phyloP scores from a whole-genome alignment of 2,329 filamentous ascomycete genomes.

The Cylindrodendrum hubeiense region DNA sequence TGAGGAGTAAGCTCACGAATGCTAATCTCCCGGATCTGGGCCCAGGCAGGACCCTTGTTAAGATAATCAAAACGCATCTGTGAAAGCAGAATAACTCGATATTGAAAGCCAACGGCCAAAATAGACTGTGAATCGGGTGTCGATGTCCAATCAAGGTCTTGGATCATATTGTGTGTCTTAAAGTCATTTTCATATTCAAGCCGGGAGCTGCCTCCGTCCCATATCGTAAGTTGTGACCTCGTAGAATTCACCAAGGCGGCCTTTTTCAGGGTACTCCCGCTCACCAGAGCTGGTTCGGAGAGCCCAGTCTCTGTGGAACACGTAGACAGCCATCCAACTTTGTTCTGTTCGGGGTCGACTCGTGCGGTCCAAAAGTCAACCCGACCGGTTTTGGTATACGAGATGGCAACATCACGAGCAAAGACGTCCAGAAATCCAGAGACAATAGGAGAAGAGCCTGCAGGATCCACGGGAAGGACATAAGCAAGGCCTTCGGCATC shows the following conservation, averaged over 20 bases:
- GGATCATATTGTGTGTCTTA: constrained; percentile 78
- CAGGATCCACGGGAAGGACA: constrained; percentile 87
- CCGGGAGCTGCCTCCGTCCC: constrained; percentile 86
- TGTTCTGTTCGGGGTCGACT: constrained; percentile 69
- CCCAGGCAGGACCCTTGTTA: constrained; percentile 90
- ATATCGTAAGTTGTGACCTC: constrained; percentile 85
- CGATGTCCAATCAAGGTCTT: constrained; percentile 93
- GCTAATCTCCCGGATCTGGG: constrained; percentile 83
- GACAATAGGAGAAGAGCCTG: constrained; percentile 76
- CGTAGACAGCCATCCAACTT: constrained; percentile 85
- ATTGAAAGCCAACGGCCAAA: constrained; percentile 91
- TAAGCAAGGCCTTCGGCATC: constrained; percentile 70
- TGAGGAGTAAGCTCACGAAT: constrained; percentile 87
- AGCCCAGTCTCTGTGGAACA: constrained; percentile 86
- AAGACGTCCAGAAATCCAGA: constrained; percentile 89
- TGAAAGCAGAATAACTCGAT: constrained; percentile 83
- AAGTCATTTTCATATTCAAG: constrained; percentile 86
- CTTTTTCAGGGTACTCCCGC: constrained; percentile 88
- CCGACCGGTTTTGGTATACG: constrained; percentile 80
- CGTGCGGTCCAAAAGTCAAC: constrained; percentile 89
- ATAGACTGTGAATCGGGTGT: constrained; percentile 92
- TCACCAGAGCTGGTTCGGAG: constrained; percentile 78
- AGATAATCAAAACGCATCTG: constrained; percentile 95
- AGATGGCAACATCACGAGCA: constrained; percentile 86
- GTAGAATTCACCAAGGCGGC: constrained; percentile 83